phyloP scores from a whole-genome alignment of 2,329 filamentous ascomycete species.

The Cercospora canescens region DNA sequence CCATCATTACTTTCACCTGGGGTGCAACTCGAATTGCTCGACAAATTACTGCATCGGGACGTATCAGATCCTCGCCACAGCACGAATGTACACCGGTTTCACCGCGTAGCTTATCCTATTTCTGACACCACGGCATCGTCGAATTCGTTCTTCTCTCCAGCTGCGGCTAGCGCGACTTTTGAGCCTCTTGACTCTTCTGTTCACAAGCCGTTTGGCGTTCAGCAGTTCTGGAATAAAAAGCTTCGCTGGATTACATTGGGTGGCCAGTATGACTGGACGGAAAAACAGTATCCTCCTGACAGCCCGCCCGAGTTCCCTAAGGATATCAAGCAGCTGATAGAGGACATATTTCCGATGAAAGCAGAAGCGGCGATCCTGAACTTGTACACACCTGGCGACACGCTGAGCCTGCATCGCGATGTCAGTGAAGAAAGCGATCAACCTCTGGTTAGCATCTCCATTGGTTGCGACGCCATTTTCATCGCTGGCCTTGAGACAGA shows the following conservation, averaged over 20 bases:
- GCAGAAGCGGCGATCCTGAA: slow-evolving; percentile 93
- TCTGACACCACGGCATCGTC: slow-evolving; percentile 25
- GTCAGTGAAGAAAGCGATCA: slow-evolving; percentile 81
- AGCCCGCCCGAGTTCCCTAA: slow-evolving; percentile 69
- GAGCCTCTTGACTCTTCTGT: slow-evolving; percentile 67
- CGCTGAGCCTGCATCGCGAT: slow-evolving; percentile 88
- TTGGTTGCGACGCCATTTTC: slow-evolving; percentile 90
- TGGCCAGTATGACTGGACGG: slow-evolving; percentile 95
- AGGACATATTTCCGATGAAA: slow-evolving; percentile 72
- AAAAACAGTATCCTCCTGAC: slow-evolving; percentile 74
- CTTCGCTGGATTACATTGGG: slow-evolving; percentile 94
- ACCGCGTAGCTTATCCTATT: slow-evolving; percentile 64
- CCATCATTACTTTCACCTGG: slow-evolving; percentile 70
- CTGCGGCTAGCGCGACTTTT: slow-evolving; percentile 32
- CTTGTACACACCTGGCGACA: slow-evolving; percentile 86
- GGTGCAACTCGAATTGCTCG: slow-evolving; percentile 70
- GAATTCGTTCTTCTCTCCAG: slow-evolving; percentile 59
- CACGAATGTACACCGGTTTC: slow-evolving; percentile 89
- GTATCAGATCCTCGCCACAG: slow-evolving; percentile 71
- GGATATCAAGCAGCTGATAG: slow-evolving; percentile 69
- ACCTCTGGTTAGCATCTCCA: slow-evolving; percentile 79
- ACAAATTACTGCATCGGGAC: slow-evolving; percentile 74
- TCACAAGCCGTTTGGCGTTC: slow-evolving; percentile 72
- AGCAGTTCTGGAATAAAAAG: slow-evolving; percentile 72
- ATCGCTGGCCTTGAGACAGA: slow-evolving; percentile 69